Evolutionary conservation across 495 filamentous ascomycete species (phyloP), one percentile per base, ranked within the genome.

Genomic region (Xylaria cubensis): DNA sequence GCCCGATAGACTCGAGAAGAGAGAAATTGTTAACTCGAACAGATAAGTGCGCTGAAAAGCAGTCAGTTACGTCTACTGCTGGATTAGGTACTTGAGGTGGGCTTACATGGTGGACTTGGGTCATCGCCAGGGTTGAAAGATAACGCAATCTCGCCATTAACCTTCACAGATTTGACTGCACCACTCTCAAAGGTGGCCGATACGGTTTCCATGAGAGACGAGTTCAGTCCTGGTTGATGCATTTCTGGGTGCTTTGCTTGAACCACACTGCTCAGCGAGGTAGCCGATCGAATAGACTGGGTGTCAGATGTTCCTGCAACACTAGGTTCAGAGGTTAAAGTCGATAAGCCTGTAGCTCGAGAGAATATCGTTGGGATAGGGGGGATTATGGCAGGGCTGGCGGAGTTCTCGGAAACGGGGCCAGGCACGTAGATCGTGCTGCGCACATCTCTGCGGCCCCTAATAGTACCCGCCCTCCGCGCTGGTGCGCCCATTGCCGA

Each of bases 11-110:
- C 74, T 98, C 95, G 15, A 99, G 88, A n/a, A 90, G 86, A 17
- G 90, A 83, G 81, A 97, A 98, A 74, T 97, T 97, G 70, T 98
- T 94, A 24, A 99, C 88, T 34, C 93, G 91, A 74, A 99, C 92
- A 56, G 83, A 90, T 78, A 94, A 86, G 13, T 86, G 82, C 29
- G 84, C 89, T 79, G 24, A 42, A 44, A 61, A 39, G 21, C 4
- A 51, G 39, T 79, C 24, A 78, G 63, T 1, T 42, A 44, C 41
- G 46, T 41, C 42, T 29, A 15, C 17, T 26, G 26, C 9, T 29
- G 5, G 4, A 19, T 59, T 21, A 10, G 26, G 19, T 19, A 41
- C 19, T 21, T 39, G 19, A 21, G 19, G 58, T 61, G 48, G 46
- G 75, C 79, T 82, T 78, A 84, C 76, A 80, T 72, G 44, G 84